phyloP scores from a whole-genome alignment of 805 yeast genomes.

The Lipomyces orientalis region DNA sequence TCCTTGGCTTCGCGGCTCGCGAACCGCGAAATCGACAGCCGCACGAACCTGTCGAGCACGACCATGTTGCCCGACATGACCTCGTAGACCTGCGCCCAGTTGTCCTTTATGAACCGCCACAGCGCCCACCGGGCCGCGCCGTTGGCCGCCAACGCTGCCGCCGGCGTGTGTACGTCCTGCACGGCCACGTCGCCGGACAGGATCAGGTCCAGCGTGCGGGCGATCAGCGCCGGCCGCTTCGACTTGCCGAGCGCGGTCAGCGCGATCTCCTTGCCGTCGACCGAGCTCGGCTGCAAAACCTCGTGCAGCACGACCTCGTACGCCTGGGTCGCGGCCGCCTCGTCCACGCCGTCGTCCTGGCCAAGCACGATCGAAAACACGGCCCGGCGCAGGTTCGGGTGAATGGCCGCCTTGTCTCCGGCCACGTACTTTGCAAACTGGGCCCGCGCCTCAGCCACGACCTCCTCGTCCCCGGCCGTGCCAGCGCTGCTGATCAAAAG shows the following conservation, averaged over 20 bases:
- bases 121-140: slow-evolving; percentile 50
- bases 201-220: slow-evolving; percentile 50
- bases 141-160: slow-evolving; percentile 55
- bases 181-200: slow-evolving; percentile 50
- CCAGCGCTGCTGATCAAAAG: slow-evolving; percentile 66
- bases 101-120: slow-evolving; percentile 57
- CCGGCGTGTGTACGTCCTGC: slow-evolving; percentile 65
- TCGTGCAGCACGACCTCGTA: slow-evolving; percentile 54
- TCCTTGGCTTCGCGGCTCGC: slow-evolving; percentile 47
- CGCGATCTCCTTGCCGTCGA: slow-evolving; percentile 64
- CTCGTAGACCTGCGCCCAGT: slow-evolving; percentile 54
- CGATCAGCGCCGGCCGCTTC: slow-evolving; percentile 47
- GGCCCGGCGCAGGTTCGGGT: slow-evolving; percentile 56
- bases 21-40: slow-evolving; percentile 46
- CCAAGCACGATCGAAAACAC: slow-evolving; percentile 54
- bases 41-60: slow-evolving; percentile 56
- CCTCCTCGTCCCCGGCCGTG: slow-evolving; percentile 55
- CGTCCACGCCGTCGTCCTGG: slow-evolving; percentile 44
- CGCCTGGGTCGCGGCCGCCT: slow-evolving; percentile 46
- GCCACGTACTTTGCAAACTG: slow-evolving; percentile 47
- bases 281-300: slow-evolving; percentile 56
- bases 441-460: slow-evolving; percentile 53
- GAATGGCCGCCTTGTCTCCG: slow-evolving; percentile 55
- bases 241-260: slow-evolving; percentile 60
- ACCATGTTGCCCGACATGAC: slow-evolving; percentile 58